These are phyloP conservation scores for Phytophthora pseudosyringae DNA, from an alignment of 352 stramenopile genomes.

Conservation along the genomic window DNA sequence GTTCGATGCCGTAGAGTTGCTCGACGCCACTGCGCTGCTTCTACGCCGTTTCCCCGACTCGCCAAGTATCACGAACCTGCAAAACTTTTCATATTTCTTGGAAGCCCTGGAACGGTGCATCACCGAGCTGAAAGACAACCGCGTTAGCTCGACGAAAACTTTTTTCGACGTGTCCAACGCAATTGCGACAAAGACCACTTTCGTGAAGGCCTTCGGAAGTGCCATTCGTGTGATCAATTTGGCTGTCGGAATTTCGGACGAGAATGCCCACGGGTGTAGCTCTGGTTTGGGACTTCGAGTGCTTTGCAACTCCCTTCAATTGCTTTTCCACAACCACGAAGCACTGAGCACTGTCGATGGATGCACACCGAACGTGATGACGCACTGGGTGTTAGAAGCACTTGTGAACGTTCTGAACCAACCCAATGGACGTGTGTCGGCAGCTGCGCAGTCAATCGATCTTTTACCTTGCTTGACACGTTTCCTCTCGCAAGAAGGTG, in stretches of 20 bases:
- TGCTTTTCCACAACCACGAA: constrained; percentile 82
- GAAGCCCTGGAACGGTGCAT: constrained; percentile 85
- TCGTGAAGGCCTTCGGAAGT: constrained; percentile 75
- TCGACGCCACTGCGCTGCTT: constrained; percentile 74
- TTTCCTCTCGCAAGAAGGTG: constrained; percentile 74
- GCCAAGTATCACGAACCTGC: constrained; percentile 59
- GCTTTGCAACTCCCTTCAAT: constrained; percentile 74
- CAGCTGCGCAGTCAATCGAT: constrained; percentile 82
- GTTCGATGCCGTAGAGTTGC: constrained; percentile 74
- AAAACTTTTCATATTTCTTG: constrained; percentile 74
- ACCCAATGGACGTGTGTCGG: constrained; percentile 79
- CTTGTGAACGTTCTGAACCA: constrained; percentile 86
- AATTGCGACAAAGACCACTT: constrained; percentile 63
- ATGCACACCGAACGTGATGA: constrained; percentile 75
- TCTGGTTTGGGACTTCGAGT: constrained; percentile 75
- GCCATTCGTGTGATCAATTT: constrained; percentile 83
- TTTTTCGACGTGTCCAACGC: constrained; percentile 63
- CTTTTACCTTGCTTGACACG: constrained; percentile 80
- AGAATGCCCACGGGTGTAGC: constrained; percentile 79
- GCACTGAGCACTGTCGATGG: constrained; percentile 52
- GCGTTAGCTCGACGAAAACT: constrained; percentile 40
- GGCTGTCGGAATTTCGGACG: constrained; percentile 72
- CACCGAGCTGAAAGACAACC: constrained; percentile 69
- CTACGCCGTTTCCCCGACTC: constrained; percentile 80
- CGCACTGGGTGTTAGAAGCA: constrained; percentile 82